Conservation (phyloP, 495 filamentous ascomycete genomes). For the Hypoxylon fuscum region DNA sequence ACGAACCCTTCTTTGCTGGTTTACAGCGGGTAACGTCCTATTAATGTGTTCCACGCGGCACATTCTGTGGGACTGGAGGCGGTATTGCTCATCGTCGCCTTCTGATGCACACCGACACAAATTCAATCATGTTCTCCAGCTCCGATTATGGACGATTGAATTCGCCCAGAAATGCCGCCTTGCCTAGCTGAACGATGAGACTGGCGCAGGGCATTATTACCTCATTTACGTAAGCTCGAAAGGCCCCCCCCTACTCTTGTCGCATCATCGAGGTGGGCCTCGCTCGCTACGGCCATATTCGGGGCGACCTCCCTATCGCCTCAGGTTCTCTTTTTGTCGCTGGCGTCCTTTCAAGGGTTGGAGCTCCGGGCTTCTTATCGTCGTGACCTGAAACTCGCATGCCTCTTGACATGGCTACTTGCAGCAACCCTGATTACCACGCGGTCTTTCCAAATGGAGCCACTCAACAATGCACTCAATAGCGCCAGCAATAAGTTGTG, state of each 20-base stretch:
- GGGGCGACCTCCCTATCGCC: constrained; percentile 3
- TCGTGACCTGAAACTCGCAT: neutral
- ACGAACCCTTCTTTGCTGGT: constrained; percentile 1
- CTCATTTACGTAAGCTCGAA: neutral
- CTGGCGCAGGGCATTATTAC: neutral
- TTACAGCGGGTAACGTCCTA: constrained; percentile 17
- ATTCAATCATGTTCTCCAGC: neutral
- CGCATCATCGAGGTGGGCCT: constrained; percentile 16
- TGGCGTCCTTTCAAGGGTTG: constrained; percentile 7
- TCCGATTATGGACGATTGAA: neutral
- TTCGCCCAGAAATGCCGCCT: neutral
- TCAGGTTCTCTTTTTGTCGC: neutral
- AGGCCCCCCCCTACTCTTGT: neutral
- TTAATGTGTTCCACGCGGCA: constrained; percentile 27
- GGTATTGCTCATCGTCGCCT: neutral
- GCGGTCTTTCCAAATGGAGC: constrained; percentile 15
- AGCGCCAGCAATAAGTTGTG: constrained; percentile 15
- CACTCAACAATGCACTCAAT: constrained; percentile 1
- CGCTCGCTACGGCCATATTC: constrained; percentile 4
- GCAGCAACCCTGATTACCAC: neutral
- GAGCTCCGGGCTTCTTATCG: neutral
- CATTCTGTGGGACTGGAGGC: constrained; percentile 12
- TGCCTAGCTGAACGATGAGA: neutral
- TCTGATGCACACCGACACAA: constrained; percentile 26
- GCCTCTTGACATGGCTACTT: neutral